A percentile compares a stretch with the other conserved stretches of the same genome.
Evolutionary conservation across 1,284 basidiomycete genomes (phyloP).

Genomic region (Ceratobasidium sp.): DNA sequence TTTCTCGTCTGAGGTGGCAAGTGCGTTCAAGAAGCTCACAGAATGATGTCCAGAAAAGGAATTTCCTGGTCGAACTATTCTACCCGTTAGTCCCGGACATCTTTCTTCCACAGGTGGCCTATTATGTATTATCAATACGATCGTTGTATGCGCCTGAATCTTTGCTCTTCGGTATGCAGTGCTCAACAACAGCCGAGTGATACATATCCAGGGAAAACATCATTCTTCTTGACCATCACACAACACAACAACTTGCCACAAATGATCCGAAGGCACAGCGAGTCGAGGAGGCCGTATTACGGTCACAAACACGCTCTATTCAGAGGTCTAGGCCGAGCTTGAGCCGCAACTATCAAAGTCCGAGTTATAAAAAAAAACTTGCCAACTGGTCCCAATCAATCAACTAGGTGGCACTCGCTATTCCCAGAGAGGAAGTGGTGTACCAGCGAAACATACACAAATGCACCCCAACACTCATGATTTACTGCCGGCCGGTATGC

Average conservation of each 20-base stretch:
- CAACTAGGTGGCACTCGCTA: neutral
- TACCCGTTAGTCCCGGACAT: neutral
- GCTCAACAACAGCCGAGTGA: constrained; percentile 16
- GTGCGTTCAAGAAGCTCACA: neutral
- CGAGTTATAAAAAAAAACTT: neutral
- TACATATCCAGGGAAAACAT: neutral
- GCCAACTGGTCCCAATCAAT: neutral
- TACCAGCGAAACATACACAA: neutral
- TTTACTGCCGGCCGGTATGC: neutral
- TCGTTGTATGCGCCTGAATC: neutral
- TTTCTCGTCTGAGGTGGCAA: constrained; percentile 5
- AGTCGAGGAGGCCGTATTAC: neutral
- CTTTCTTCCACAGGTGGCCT: neutral
- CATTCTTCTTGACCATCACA: neutral
- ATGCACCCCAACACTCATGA: neutral
- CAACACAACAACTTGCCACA: neutral
- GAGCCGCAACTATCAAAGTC: neutral
- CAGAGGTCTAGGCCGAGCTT: neutral
- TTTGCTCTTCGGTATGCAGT: neutral
- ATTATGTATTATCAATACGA: neutral
- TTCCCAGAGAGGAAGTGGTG: neutral
- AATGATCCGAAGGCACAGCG: neutral
- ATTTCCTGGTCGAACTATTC: neutral
- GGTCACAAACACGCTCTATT: neutral
- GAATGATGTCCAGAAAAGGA: neutral